These are phyloP conservation scores for Vitis hybrid DNA, from an alignment of 177 flowering plant species.

Conservation along the genomic window DNA sequence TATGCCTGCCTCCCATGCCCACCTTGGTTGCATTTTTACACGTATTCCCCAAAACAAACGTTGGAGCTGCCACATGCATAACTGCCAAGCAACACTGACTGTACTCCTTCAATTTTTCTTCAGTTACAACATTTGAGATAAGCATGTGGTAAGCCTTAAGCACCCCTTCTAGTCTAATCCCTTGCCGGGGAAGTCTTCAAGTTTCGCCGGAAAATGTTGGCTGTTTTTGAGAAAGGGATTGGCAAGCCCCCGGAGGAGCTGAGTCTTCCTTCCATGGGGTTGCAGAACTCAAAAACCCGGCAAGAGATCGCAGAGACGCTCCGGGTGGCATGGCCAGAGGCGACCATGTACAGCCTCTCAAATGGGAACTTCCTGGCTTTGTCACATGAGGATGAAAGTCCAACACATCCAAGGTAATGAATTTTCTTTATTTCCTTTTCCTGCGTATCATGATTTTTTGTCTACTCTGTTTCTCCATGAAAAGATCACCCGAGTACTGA, in stretches of 20 bases:
- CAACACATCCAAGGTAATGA: conserved; percentile 31
- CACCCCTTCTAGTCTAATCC: not conserved
- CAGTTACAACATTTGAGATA: conserved; percentile 5
- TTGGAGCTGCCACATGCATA: conserved; percentile 16
- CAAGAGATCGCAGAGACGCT: conserved; percentile 22
- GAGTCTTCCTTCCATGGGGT: conserved; percentile 22
- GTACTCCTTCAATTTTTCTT: not conserved
- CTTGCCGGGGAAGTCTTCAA: not conserved
- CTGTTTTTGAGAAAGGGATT: conserved; percentile 40
- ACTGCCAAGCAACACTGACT: not conserved
- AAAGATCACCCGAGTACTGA: not conserved
- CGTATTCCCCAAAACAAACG: conserved; percentile 3
- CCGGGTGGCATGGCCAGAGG: conserved; percentile 25
- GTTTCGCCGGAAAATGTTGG: conserved; percentile 37
- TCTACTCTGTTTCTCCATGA: not conserved
- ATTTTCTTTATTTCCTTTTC: not conserved
- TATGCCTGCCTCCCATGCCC: not conserved
- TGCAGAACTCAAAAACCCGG: conserved; percentile 13
- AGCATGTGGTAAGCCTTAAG: not conserved
- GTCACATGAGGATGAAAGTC: conserved; percentile 27
- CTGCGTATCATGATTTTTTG: not conserved
- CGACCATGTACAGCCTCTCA: conserved; percentile 20
- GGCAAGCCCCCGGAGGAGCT: conserved; percentile 47
- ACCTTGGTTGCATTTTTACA: conserved; percentile 3
- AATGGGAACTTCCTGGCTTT: conserved; percentile 46